These are phyloP conservation scores for Epithele typhae DNA, from an alignment of 768 basidiomycete genomes.

Conservation along the genomic window DNA sequence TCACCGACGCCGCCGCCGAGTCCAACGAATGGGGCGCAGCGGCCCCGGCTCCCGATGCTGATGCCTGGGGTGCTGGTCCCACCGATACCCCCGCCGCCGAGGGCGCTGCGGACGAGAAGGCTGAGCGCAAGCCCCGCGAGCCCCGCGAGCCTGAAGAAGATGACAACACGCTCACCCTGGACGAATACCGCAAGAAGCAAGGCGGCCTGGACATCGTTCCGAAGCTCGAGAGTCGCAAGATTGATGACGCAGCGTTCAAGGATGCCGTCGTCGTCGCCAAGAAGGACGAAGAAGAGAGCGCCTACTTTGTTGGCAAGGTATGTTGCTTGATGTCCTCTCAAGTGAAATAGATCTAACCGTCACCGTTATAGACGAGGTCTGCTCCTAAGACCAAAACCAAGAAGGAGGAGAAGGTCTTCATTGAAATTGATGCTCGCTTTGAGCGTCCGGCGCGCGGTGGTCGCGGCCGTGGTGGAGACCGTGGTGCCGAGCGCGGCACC, in stretches of 20 bases:
- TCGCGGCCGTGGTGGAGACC: slow-evolving; percentile 41
- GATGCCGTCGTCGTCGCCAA: slow-evolving; percentile 58
- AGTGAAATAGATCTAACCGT: not conserved
- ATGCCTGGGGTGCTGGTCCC: slow-evolving; percentile 29
- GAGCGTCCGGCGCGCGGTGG: slow-evolving; percentile 74
- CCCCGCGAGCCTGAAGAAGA: slow-evolving; percentile 71
- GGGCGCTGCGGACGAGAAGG: slow-evolving; percentile 31
- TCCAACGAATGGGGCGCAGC: slow-evolving; percentile 37
- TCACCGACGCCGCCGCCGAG: slow-evolving; percentile 63
- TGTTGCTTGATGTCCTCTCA: slow-evolving; percentile 14
- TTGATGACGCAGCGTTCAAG: slow-evolving; percentile 66
- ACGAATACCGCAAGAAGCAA: slow-evolving; percentile 86
- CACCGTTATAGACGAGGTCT: slow-evolving; percentile 48
- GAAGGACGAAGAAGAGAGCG: slow-evolving; percentile 62
- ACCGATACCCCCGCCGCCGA: slow-evolving; percentile 28
- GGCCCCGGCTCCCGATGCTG: slow-evolving; percentile 18
- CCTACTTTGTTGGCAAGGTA: slow-evolving; percentile 92
- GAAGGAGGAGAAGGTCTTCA: slow-evolving; percentile 87
- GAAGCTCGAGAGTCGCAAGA: slow-evolving; percentile 75
- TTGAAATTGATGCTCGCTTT: slow-evolving; percentile 90
- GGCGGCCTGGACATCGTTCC: slow-evolving; percentile 57
- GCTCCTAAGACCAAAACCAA: slow-evolving; percentile 61
- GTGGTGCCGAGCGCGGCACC: slow-evolving; percentile 36
- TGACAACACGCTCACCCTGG: slow-evolving; percentile 90
- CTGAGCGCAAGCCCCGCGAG: slow-evolving; percentile 40